Conservation (phyloP, 371 early-diverging fungal genomes). For the Coemansia sp. region DNA sequence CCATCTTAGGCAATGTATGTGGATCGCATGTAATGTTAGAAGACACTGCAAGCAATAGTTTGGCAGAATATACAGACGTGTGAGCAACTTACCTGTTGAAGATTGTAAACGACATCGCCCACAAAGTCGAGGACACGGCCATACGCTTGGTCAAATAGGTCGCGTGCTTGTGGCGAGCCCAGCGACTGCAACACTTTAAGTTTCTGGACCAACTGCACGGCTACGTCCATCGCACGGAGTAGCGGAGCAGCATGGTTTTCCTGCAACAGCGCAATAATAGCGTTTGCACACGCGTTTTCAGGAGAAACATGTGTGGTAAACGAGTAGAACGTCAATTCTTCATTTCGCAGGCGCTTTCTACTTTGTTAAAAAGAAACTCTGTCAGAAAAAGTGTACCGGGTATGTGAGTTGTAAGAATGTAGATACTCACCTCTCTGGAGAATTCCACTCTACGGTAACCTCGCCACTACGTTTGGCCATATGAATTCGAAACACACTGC, state of each 20-base stretch:
- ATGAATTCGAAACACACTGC: neutral
- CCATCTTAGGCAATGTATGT: no score
- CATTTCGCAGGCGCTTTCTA: slow-evolving; percentile 46
- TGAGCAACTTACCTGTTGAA: slow-evolving; percentile 18
- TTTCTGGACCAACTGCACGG: slow-evolving; percentile 37
- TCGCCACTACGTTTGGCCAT: slow-evolving; percentile 44
- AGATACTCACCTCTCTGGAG: slow-evolving; percentile 33
- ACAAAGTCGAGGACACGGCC: slow-evolving; percentile 29
- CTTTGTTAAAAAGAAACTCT: neutral
- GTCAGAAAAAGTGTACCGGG: neutral
- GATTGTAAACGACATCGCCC: slow-evolving; percentile 19
- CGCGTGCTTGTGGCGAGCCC: slow-evolving; percentile 12
- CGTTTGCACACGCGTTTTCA: slow-evolving; percentile 18
- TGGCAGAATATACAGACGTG: neutral
- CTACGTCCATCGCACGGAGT: slow-evolving; percentile 19
- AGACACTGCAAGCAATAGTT: neutral
- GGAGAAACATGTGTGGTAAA: slow-evolving; percentile 18
- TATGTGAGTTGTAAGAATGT: neutral
- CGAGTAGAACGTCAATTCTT: slow-evolving; percentile 4
- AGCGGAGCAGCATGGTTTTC: slow-evolving; percentile 11
- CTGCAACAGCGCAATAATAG: slow-evolving; percentile 13
- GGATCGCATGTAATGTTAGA: no score
- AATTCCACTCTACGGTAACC: slow-evolving; percentile 33
- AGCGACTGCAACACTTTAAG: slow-evolving; percentile 32
- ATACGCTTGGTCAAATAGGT: slow-evolving; percentile 26